phyloP scores from a whole-genome alignment of 371 early-diverging fungal species.

The Circinella minor region DNA sequence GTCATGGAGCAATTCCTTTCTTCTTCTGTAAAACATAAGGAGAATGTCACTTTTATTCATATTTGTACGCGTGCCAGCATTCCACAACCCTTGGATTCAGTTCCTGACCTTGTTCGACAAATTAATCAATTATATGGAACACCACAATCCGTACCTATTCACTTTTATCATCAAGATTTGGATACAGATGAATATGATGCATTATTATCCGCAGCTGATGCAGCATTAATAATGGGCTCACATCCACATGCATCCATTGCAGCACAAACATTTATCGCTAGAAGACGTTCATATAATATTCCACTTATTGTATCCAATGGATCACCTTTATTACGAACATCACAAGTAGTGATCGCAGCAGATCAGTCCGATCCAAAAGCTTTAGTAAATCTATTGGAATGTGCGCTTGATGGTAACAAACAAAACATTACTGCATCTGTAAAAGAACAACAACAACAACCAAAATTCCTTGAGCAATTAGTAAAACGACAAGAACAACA shows the following conservation, averaged over 20 bases:
- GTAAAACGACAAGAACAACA: constrained; percentile 26
- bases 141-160: constrained; percentile 27
- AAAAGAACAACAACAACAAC: not conserved
- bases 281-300: constrained; percentile 36
- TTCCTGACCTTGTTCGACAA: constrained; percentile 30
- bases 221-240: constrained; percentile 46
- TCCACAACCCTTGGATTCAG: constrained; percentile 14
- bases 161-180: constrained; percentile 31
- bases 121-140: constrained; percentile 32
- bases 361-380: constrained; percentile 1
- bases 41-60: constrained; percentile 18
- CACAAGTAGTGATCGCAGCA: constrained; percentile 48
- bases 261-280: constrained; percentile 27
- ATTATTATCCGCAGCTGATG: constrained; percentile 25
- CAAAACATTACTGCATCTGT: not conserved
- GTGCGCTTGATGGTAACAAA: not conserved
- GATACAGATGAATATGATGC: constrained; percentile 23
- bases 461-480: not conserved
- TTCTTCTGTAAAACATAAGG: not conserved
- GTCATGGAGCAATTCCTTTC: constrained; percentile 20
- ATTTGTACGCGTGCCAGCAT: constrained; percentile 9
- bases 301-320: constrained; percentile 14
- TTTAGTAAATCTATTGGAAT: not conserved
- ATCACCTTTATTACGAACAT: constrained; percentile 69
- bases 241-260: constrained; percentile 36